These are phyloP conservation scores for Aspergillus sp. DNA, from an alignment of 2,329 filamentous ascomycete species.

Conservation along the genomic window DNA sequence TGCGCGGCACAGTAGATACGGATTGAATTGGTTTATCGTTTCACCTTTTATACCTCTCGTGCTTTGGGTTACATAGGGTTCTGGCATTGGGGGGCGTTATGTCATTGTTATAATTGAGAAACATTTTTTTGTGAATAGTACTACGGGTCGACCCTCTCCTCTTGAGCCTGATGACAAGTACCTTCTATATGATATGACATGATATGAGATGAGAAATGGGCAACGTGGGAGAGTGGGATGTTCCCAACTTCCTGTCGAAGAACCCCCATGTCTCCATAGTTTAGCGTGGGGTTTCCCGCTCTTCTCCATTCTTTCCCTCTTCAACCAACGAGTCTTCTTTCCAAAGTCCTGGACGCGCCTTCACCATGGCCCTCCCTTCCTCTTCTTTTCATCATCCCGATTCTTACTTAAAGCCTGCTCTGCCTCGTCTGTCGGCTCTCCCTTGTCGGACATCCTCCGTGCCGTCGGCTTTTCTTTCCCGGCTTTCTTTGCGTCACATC, in stretches of 20 bases:
- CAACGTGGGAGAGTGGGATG: neutral
- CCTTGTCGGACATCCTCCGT: neutral
- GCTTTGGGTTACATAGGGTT: neutral
- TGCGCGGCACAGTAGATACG: constrained; percentile 49
- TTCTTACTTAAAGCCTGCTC: constrained; percentile 3
- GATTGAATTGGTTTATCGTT: constrained; percentile 6
- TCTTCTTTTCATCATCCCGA: neutral
- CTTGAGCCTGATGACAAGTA: too few species aligned
- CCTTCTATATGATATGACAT: too few species aligned
- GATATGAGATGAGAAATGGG: too few species aligned
- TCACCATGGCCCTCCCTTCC: neutral
- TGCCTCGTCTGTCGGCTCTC: neutral
- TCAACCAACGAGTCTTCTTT: neutral
- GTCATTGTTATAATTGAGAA: too few species aligned
- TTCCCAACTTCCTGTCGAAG: neutral
- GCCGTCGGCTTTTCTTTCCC: neutral
- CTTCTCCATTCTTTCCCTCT: constrained; percentile 2
- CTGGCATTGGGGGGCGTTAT: neutral
- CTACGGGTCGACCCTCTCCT: neutral
- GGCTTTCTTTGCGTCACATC: neutral
- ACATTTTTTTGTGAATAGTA: neutral
- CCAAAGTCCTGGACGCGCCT: neutral
- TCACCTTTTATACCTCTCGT: neutral
- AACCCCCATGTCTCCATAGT: neutral
- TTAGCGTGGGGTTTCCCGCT: neutral